A percentile compares a stretch with the other conserved stretches of the same genome.
These are phyloP conservation scores for Moesziomyces aphidis DNA, from an alignment of 1,284 basidiomycete genomes.

Conservation along the genomic window DNA sequence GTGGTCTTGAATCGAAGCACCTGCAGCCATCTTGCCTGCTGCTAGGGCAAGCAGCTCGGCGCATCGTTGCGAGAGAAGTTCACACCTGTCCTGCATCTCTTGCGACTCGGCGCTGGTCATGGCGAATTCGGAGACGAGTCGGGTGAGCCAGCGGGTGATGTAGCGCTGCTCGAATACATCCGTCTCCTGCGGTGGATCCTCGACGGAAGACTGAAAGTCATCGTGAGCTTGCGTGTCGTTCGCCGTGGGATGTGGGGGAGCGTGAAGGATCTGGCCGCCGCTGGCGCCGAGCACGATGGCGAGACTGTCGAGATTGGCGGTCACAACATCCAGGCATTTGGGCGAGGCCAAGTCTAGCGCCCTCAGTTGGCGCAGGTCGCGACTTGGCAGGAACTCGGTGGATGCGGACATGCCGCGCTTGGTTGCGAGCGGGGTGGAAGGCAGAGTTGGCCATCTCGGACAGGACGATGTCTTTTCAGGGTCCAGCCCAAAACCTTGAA, in stretches of 20 bases:
- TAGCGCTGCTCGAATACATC: conserved; percentile 41
- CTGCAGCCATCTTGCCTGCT: conserved; percentile 49
- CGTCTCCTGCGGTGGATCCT: conserved; percentile 22
- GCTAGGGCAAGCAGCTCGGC: conserved; percentile 45
- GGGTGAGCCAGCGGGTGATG: conserved; percentile 42
- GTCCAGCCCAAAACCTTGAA: no score
- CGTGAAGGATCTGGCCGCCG: conserved; percentile 24
- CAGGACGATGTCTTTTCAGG: no score
- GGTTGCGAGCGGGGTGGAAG: not conserved
- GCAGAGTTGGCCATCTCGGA: not conserved
- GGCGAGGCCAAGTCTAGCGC: conserved; percentile 25
- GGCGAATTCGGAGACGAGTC: conserved; percentile 39
- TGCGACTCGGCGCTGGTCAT: conserved; percentile 13
- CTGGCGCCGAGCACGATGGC: conserved; percentile 30
- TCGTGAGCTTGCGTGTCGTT: not conserved
- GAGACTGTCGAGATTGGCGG: conserved; percentile 24
- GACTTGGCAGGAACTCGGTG: conserved; percentile 41
- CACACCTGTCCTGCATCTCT: conserved; percentile 4
- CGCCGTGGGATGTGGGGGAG: conserved; percentile 7
- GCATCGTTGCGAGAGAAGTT: conserved; percentile 25
- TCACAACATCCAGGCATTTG: conserved; percentile 13
- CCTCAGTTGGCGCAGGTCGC: conserved; percentile 41
- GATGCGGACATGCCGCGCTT: conserved; percentile 10
- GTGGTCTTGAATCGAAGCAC: conserved; percentile 33
- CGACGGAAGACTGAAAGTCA: conserved; percentile 6